A percentile compares a stretch with the other conserved stretches of the same genome.
Conservation (phyloP, 2,329 filamentous ascomycete genomes). For the Aurifilum marmelostoma region DNA sequence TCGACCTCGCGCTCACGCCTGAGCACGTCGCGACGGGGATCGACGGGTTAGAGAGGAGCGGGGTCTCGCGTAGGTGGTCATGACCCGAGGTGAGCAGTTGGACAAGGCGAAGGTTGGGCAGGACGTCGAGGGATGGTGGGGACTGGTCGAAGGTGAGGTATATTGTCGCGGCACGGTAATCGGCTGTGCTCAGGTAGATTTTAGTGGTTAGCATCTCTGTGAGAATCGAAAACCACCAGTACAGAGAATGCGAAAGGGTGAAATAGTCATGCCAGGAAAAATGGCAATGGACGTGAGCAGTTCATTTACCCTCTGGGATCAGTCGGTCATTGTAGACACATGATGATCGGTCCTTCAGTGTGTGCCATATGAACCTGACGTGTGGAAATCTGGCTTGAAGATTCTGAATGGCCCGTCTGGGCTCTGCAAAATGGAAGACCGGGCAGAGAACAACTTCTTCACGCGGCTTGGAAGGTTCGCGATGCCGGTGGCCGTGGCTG, state of each 20-base stretch:
- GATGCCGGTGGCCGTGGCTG: constrained; percentile 6
- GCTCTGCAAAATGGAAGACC: constrained; percentile 12
- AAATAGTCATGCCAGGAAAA: too few species aligned
- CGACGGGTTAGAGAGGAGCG: constrained; percentile 13
- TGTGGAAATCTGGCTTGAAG: constrained; percentile 11
- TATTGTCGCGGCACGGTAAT: constrained; percentile 15
- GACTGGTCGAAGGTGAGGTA: constrained; percentile 16
- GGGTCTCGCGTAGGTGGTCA: constrained; percentile 10
- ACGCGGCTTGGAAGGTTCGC: background rate
- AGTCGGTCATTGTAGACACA: background rate
- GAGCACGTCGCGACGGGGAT: constrained; percentile 16
- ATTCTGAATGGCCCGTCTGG: constrained; percentile 6
- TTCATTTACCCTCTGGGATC: constrained; percentile 13
- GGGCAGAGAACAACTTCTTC: constrained; percentile 3
- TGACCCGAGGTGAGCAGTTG: constrained; percentile 18
- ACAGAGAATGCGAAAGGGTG: background rate
- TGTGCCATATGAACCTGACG: constrained; percentile 21
- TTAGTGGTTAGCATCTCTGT: background rate
- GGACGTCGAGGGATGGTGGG: constrained; percentile 1
- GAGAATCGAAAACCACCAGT: background rate
- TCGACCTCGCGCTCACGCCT: constrained; percentile 12
- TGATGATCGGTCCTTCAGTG: background rate
- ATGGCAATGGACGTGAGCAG: too few species aligned
- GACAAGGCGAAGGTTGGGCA: constrained; percentile 16
- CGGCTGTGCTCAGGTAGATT: background rate